phyloP scores from a whole-genome alignment of 495 filamentous ascomycete species.

The Xeromyces bisporus region DNA sequence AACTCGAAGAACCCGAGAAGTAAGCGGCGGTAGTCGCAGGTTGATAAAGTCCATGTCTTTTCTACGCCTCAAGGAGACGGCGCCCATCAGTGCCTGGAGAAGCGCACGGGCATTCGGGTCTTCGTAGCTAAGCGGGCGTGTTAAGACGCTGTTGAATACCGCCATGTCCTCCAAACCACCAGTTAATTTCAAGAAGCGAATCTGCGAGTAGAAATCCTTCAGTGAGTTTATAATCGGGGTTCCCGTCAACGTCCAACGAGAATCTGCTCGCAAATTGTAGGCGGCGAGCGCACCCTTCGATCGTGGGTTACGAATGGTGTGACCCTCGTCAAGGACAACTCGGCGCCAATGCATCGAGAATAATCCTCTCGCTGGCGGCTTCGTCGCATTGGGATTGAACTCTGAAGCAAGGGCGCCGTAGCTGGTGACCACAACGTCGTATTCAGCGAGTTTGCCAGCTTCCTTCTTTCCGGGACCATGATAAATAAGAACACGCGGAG shows the following conservation, averaged over 20 bases:
- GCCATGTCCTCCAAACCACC: constrained; percentile 61
- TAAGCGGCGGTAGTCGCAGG: constrained; percentile 58
- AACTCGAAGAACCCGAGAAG: constrained; percentile 66
- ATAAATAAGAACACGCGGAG: constrained; percentile 54
- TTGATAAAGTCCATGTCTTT: constrained; percentile 89
- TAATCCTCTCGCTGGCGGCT: constrained; percentile 26
- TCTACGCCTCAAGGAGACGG: constrained; percentile 66
- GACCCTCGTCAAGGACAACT: constrained; percentile 76
- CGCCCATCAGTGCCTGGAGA: constrained; percentile 61
- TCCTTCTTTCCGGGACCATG: constrained; percentile 48
- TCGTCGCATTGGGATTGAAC: constrained; percentile 19
- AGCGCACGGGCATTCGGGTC: constrained; percentile 42
- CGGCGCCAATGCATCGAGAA: constrained; percentile 62
- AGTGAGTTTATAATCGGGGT: constrained; percentile 65
- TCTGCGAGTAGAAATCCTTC: constrained; percentile 65
- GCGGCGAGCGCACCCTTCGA: constrained; percentile 57
- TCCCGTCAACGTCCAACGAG: constrained; percentile 70
- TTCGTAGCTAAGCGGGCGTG: constrained; percentile 48
- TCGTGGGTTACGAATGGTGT: constrained; percentile 63
- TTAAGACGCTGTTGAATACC: constrained; percentile 60
- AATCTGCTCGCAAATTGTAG: constrained; percentile 45
- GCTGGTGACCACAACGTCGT: constrained; percentile 73
- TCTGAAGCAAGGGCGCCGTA: constrained; percentile 46
- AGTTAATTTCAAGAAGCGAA: constrained; percentile 61
- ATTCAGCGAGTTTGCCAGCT: constrained; percentile 30